These are phyloP conservation scores for Pezicula rhizophila DNA, from an alignment of 2,329 filamentous ascomycete species.

Conservation along the genomic window DNA sequence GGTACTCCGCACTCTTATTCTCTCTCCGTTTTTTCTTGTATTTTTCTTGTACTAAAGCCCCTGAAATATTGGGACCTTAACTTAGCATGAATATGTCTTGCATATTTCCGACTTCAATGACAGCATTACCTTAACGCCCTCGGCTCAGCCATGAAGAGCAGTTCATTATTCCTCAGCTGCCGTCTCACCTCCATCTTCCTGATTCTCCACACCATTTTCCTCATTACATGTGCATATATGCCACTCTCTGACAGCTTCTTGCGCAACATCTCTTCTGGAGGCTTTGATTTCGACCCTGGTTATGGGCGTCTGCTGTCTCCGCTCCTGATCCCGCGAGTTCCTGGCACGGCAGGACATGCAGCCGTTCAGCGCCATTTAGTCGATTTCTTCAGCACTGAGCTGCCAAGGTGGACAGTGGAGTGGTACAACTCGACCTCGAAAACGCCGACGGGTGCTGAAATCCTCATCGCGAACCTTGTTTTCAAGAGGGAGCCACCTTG, in stretches of 20 bases:
- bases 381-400: slow-evolving; percentile 64
- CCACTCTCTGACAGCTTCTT: slow-evolving; percentile 67
- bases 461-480: slow-evolving; percentile 81
- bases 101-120: neutral
- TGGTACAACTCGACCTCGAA: slow-evolving; percentile 80
- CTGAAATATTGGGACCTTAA: no score
- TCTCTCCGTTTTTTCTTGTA: no score
- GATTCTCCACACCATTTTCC: neutral
- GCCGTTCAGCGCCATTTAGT: slow-evolving; percentile 73
- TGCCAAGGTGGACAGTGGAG: slow-evolving; percentile 70
- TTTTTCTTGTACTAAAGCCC: no score
- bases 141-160: slow-evolving; percentile 3
- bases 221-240: slow-evolving; percentile 6
- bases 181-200: neutral
- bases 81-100: no score
- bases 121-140: neutral
- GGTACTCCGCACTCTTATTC: no score
- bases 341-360: slow-evolving; percentile 69
- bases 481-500: slow-evolving; percentile 81
- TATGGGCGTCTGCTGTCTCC: slow-evolving; percentile 70
- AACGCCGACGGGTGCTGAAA: slow-evolving; percentile 65
- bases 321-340: slow-evolving; percentile 77
- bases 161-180: neutral
- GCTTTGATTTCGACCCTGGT: slow-evolving; percentile 68
- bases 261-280: slow-evolving; percentile 59